These are phyloP conservation scores for Ceratocystiopsis sp. DNA, from an alignment of 2,329 filamentous ascomycete species.

Conservation along the genomic window DNA sequence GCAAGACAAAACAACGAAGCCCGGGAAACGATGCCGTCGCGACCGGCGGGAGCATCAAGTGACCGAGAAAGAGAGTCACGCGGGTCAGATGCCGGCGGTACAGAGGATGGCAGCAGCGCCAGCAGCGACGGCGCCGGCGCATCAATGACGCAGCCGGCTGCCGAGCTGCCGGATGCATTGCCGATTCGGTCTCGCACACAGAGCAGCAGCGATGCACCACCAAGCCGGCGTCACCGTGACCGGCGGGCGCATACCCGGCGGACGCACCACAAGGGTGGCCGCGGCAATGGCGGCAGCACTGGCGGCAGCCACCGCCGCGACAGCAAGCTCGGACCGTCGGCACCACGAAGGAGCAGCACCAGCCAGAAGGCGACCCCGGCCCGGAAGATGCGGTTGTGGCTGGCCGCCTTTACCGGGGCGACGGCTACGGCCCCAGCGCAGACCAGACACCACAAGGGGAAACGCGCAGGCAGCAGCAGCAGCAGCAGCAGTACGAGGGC, in stretches of 20 bases:
- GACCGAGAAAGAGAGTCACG: too few relatives aligned
- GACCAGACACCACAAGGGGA: background rate
- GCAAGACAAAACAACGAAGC: too few relatives aligned
- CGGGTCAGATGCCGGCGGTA: too few relatives aligned
- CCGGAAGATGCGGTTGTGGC: slow-evolving; percentile 1
- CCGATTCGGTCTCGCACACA: too few relatives aligned
- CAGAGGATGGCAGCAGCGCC: background rate
- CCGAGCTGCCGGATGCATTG: too few relatives aligned
- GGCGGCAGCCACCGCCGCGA: too few relatives aligned
- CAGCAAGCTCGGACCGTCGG: background rate
- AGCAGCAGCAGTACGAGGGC: too few relatives aligned
- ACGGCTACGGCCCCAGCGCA: background rate
- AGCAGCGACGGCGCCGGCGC: background rate
- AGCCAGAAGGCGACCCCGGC: background rate
- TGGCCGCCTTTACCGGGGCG: background rate
- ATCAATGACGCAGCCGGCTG: background rate
- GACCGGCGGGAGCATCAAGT: too few relatives aligned
- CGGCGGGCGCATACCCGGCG: slow-evolving; percentile 2
- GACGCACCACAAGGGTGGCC: too few relatives aligned
- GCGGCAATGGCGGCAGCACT: too few relatives aligned
- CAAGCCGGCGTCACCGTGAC: slow-evolving; percentile 1
- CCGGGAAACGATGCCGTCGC: too few relatives aligned
- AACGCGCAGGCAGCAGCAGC: background rate
- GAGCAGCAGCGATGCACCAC: too few relatives aligned
- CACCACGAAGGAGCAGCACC: background rate